A percentile compares a stretch with the other conserved stretches of the same genome.
Evolutionary conservation across 2,329 filamentous ascomycete species (phyloP).

Genomic region (Colletotrichum scovillei): DNA sequence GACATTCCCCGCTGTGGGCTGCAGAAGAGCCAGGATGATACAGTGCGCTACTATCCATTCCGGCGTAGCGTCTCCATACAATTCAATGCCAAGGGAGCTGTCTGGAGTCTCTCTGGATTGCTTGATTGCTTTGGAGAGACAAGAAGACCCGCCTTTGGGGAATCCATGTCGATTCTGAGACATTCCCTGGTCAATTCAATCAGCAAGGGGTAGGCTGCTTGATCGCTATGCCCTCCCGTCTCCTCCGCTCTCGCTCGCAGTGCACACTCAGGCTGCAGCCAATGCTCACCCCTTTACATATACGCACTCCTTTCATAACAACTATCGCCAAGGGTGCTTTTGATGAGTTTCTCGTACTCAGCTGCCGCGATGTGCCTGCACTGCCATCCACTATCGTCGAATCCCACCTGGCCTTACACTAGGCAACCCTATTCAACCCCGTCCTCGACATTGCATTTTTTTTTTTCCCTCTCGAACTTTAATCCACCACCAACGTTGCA

Average conservation of each 20-base stretch:
- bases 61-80: conserved; percentile 30
- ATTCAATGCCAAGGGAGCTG: conserved; percentile 30
- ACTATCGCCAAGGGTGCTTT: conserved; percentile 30
- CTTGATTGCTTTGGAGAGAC: conserved; percentile 22
- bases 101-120: conserved; percentile 30
- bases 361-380: conserved; percentile 18
- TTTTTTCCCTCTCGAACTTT: conserved; percentile 3
- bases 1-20: conserved; percentile 41
- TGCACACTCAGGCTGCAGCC: conserved; percentile 9
- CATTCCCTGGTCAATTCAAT: conserved; percentile 42
- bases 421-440: conserved; percentile 18
- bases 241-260: conserved; percentile 14
- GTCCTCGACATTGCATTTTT: conserved; percentile 10
- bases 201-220: conserved; percentile 21
- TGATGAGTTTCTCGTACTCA: conserved; percentile 37
- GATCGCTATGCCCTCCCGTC: conserved; percentile 23
- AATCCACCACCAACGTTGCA: conserved; percentile 30
- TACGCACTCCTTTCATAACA: conserved; percentile 33
- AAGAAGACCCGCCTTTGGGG: conserved; percentile 41
- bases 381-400: conserved; percentile 13
- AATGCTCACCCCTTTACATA: conserved; percentile 9
- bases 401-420: conserved; percentile 9
- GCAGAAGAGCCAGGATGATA: conserved; percentile 33
- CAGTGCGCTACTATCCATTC: conserved; percentile 12
- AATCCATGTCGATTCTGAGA: conserved; percentile 49